phyloP scores from a whole-genome alignment of 805 yeast species.

The Suhomyces kilbournensis region DNA sequence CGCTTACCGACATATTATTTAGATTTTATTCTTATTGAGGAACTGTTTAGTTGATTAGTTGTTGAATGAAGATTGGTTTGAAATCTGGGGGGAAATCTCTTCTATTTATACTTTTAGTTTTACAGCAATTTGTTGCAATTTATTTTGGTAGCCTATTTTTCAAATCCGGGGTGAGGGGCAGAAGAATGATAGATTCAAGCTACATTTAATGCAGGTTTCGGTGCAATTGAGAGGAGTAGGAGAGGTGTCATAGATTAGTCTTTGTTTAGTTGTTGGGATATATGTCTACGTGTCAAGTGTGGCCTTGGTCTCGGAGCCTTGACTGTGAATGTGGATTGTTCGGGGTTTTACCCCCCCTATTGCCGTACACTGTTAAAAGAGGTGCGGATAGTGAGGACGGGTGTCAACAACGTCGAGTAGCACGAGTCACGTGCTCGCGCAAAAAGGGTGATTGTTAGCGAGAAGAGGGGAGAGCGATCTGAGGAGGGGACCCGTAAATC shows the following conservation, averaged over 20 bases:
- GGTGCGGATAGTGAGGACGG: background rate
- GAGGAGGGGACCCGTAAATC: background rate
- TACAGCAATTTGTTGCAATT: background rate
- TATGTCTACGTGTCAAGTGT: background rate
- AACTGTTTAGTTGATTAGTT: too few species aligned
- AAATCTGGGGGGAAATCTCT: background rate
- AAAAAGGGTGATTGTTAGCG: conserved; percentile 3
- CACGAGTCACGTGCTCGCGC: background rate
- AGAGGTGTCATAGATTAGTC: background rate
- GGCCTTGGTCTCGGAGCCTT: background rate
- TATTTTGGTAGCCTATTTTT: background rate
- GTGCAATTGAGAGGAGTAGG: background rate
- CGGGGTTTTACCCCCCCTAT: background rate
- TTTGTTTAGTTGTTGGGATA: background rate
- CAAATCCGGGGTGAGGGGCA: background rate
- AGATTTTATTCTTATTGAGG: background rate
- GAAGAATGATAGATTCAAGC: background rate
- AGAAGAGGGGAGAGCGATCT: background rate
- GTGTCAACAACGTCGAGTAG: background rate
- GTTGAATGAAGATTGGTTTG: background rate
- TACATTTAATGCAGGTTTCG: background rate
- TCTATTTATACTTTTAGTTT: background rate
- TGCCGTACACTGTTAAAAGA: background rate
- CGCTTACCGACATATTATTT: conserved; percentile 7
- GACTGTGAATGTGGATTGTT: background rate